Evolutionary conservation across 2,329 filamentous ascomycete genomes (phyloP).

Genomic region (Didymella exigua): DNA sequence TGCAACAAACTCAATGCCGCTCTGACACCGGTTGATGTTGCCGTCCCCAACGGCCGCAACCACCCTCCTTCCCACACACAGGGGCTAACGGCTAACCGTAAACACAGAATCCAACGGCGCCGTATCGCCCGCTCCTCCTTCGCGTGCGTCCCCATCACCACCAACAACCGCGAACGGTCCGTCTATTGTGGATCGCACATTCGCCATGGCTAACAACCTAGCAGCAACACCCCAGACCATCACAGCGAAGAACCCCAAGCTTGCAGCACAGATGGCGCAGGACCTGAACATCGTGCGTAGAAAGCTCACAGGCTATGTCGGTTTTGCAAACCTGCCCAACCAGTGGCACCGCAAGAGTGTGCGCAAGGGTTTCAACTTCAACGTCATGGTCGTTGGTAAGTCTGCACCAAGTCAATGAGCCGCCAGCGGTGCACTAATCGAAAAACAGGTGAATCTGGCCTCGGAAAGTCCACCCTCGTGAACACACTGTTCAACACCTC

Average conservation of each 20-base stretch:
- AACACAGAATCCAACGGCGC: constrained; percentile 54
- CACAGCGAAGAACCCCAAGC: constrained; percentile 68
- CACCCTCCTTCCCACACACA: constrained; percentile 19
- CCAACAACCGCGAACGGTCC: constrained; percentile 58
- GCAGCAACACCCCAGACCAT: constrained; percentile 62
- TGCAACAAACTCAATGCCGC: constrained; percentile 20
- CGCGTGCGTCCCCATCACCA: constrained; percentile 55
- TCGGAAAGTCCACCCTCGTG: constrained; percentile 98
- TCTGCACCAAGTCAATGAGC: constrained; percentile 34
- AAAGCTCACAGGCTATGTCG: constrained; percentile 98
- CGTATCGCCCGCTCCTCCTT: constrained; percentile 50
- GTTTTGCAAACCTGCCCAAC: constrained; percentile 98
- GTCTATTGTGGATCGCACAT: constrained; percentile 64
- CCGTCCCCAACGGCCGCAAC: constrained; percentile 11
- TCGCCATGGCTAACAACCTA: constrained; percentile 58
- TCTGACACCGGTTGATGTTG: constrained; percentile 22
- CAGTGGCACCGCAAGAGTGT: constrained; percentile 99
- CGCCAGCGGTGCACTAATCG: constrained; percentile 22
- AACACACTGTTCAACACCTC: constrained; percentile 99
- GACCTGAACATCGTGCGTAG: constrained; percentile 93
- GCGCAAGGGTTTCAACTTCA: constrained; percentile 99
- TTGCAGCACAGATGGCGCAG: constrained; percentile 55
- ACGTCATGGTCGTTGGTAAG: constrained; percentile 99
- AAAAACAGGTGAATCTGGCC: constrained; percentile 86
- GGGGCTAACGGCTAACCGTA: constrained; percentile 42